Base-by-base conservation (phyloP, 2,329 filamentous ascomycete genomes). In the Cordyceps pruinosa region DNA sequence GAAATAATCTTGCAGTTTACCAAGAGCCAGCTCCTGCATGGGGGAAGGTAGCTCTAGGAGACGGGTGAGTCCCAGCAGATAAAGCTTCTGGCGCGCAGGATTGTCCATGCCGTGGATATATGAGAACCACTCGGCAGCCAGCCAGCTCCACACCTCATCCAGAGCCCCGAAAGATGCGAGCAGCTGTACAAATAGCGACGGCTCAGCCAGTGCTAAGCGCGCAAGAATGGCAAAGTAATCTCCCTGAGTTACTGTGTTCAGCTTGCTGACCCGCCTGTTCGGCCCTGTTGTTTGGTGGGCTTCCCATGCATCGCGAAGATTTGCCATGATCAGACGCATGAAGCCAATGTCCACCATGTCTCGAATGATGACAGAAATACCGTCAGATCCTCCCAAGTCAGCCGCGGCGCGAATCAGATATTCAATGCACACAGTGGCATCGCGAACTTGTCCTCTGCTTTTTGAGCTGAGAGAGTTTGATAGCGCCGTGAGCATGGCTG, bases 211-310 rank as follows among this genome's bases (percentile, higher is more conserved):
- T 0, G 86, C 83, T 17, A 97, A 80, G 1, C 92, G 87, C 2
- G 90, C 86, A 2, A 99, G 78, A 2, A 97, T 84, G 5, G 84
- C 82, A 66, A 96, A 88, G 69, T 96, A 96, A 67, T 96, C 89
- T 0, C 88, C 88, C 66, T 96, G 85, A 1, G 89, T 86, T 12
- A 91, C 80, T 13, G 85, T 84, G 64, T 87, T 87, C 34, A 97
- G 81, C 30, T 83, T 82, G 41, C 85, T 81, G 21, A 83, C 77
- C 62, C 81, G 88, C 26, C 81, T 81, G 65, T 89, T 88, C 0
- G 93, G 92, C 0, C 94, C 93, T 0, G 88, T 89, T 0, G 88
- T 90, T 68, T 95, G 86, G 64, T 89, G 86, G 3, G 89, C 86
- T 66, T 88, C 82, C 79, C 84, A 86, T 3, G 86, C 81, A 53